A percentile compares a stretch with the other conserved stretches of the same genome.
Evolutionary conservation across 495 filamentous ascomycete genomes (phyloP).

Genomic region (Durotheca rogersii): DNA sequence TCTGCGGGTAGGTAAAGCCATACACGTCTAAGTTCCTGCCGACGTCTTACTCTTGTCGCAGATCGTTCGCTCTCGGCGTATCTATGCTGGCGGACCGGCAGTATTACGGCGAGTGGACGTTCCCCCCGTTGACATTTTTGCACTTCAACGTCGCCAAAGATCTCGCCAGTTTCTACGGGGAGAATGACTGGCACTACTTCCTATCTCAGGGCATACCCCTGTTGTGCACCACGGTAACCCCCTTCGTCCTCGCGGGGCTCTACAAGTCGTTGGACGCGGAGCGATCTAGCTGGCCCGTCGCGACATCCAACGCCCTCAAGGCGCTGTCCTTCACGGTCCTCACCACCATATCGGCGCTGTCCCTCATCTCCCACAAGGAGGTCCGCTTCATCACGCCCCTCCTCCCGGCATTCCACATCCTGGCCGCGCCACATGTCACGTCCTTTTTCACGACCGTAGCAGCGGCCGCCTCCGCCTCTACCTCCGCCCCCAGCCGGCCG

Average conservation of each 20-base stretch:
- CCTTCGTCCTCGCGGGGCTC: constrained; percentile 68
- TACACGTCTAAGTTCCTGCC: constrained; percentile 14
- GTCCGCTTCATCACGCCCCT: constrained; percentile 96
- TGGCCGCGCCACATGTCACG: constrained; percentile 67
- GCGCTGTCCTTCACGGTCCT: constrained; percentile 64
- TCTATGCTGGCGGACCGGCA: constrained; percentile 71
- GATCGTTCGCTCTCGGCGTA: constrained; percentile 55
- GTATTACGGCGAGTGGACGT: constrained; percentile 86
- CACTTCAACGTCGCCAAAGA: constrained; percentile 89
- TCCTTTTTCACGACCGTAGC: constrained; percentile 59
- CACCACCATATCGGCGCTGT: constrained; percentile 63
- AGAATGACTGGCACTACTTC: constrained; percentile 91
- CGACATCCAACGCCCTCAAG: constrained; percentile 47
- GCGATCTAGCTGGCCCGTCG: constrained; percentile 31
- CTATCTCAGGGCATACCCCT: constrained; percentile 85
- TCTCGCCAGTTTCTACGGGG: constrained; percentile 89
- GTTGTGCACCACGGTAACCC: constrained; percentile 78
- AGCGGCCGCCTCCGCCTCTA: constrained; percentile 15
- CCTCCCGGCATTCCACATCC: constrained; percentile 78
- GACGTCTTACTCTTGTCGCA: constrained; percentile 36
- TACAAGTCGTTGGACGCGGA: constrained; percentile 48
- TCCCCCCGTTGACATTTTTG: constrained; percentile 85
- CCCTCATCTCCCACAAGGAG: constrained; percentile 91
- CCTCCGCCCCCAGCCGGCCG: constrained; percentile 19
- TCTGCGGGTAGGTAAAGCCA: constrained; percentile 60